These are phyloP conservation scores for Neltuma alba DNA, from an alignment of 306 rosid species.

Conservation along the genomic window DNA sequence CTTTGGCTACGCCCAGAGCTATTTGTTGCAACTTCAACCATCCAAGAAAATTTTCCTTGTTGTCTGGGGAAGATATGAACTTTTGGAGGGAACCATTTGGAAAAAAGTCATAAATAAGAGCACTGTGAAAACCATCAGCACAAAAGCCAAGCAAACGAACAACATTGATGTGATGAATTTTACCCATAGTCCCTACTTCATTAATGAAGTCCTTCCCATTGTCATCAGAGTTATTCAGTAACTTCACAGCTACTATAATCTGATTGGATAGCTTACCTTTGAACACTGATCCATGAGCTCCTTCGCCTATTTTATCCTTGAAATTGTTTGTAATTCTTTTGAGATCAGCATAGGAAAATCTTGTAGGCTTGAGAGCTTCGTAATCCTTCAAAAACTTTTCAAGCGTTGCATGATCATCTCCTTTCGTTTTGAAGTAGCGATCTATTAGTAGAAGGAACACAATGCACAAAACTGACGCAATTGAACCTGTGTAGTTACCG, in stretches of 20 bases:
- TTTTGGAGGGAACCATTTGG: background rate
- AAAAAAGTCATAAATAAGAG: background rate
- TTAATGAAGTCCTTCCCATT: background rate
- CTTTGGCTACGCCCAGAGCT: background rate
- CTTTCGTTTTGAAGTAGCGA: background rate
- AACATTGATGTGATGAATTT: background rate
- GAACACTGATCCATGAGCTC: background rate
- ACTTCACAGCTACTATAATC: background rate
- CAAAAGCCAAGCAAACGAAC: background rate
- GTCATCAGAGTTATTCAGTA: background rate
- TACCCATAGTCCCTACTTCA: background rate
- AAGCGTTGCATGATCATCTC: conserved; percentile 36
- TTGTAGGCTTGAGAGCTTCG: conserved; percentile 40
- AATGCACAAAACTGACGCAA: background rate
- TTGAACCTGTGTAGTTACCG: background rate
- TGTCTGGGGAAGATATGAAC: background rate
- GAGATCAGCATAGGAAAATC: conserved; percentile 46
- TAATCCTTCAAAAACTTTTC: conserved; percentile 45
- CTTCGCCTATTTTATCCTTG: background rate
- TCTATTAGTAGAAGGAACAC: background rate
- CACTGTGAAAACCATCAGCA: background rate
- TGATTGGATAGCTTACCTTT: background rate
- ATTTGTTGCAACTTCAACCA: background rate
- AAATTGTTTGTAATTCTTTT: background rate
- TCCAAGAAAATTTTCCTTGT: background rate